A percentile compares a stretch with the other conserved stretches of the same genome.
phyloP scores from a whole-genome alignment of 2,329 filamentous ascomycete genomes.

The Curvularia lunata region DNA sequence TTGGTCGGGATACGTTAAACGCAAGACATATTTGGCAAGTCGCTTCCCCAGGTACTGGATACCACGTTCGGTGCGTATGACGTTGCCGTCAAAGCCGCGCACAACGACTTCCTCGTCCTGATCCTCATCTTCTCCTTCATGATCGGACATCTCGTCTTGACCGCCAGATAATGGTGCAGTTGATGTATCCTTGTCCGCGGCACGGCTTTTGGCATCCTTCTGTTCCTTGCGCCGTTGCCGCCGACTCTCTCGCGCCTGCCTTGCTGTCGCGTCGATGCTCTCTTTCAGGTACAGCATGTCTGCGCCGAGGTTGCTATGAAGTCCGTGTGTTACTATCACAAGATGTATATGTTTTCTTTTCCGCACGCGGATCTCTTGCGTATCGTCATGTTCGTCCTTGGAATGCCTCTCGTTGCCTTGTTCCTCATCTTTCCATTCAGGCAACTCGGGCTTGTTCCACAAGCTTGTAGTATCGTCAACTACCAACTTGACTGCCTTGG shows the following conservation, averaged over 20 bases:
- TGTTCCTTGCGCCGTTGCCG: slow-evolving; percentile 60
- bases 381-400: slow-evolving; percentile 29
- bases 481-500: slow-evolving; percentile 75
- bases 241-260: slow-evolving; percentile 73
- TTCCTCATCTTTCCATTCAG: slow-evolving; percentile 61
- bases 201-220: slow-evolving; percentile 8
- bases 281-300: slow-evolving; percentile 99
- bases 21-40: slow-evolving; percentile 86
- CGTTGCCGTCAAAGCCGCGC: slow-evolving; percentile 87
- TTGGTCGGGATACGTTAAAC: slow-evolving; percentile 92
- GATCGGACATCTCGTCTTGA: slow-evolving; percentile 54
- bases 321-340: slow-evolving; percentile 88
- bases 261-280: slow-evolving; percentile 86
- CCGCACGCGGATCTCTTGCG: slow-evolving; percentile 36
- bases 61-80: slow-evolving; percentile 87
- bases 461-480: slow-evolving; percentile 88
- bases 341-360: slow-evolving; percentile 84
- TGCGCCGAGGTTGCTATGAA: slow-evolving; percentile 93
- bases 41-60: slow-evolving; percentile 98
- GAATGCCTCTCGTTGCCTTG: slow-evolving; percentile 34
- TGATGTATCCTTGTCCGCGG: slow-evolving; percentile 33
- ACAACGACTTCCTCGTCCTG: slow-evolving; percentile 88
- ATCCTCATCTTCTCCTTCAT: slow-evolving; percentile 71
- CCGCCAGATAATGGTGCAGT: slow-evolving; percentile 58
- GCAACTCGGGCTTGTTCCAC: slow-evolving; percentile 91